Base-by-base conservation (phyloP, 2,329 filamentous ascomycete genomes). In the Phyllosticta paracitricarpa region DNA sequence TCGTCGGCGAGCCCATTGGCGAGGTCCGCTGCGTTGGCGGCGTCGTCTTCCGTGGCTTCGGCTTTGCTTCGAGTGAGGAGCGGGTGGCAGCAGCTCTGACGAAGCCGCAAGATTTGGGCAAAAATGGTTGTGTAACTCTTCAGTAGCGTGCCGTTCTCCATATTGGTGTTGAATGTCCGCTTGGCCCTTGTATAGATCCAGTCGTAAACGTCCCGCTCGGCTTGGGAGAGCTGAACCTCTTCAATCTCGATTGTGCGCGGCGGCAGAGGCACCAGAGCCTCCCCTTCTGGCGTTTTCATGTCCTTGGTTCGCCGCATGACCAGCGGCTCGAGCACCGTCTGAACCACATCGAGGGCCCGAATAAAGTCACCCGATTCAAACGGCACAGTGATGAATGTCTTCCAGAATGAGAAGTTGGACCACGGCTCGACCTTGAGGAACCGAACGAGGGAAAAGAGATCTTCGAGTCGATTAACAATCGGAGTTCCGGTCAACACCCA, bases 391-490 rank as follows among this genome's bases (percentile, higher is more conserved):
- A 99, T 97, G 72, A 99, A 99, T 0, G 94, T 97, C 71, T 92
- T 92, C 94, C 94, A 99, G 76, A 96, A 99, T 0, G 92, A 96
- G 73, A 99, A 99, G 72, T 97, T 97, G 69, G 89, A 94, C 94
- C 94, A 99, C 0, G 94, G 94, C 71, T 97, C 93, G 3, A 99
- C 94, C 61, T 90, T 87, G 10, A 99, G 78, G 75, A 97, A 99
- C 2, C 90, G 86, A 12, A 97, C 90, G 48, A 99, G 77, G 69
- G 90, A 96, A 76, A 97, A 97, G 14, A 99, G 78, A 73, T 97
- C 94, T 72, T 97, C 93, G 0, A 99, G 81, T 53, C 91, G 87
- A 72, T 99, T 99, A 66, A 99, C 93, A 61, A 99, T 97, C 0
- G 94, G 94, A 0, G 94, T 99, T 19, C 94, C 94, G 0, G 94